Evolutionary conservation across 2,329 filamentous ascomycete genomes (phyloP).

Genomic region (Colletotrichum godetiae): DNA sequence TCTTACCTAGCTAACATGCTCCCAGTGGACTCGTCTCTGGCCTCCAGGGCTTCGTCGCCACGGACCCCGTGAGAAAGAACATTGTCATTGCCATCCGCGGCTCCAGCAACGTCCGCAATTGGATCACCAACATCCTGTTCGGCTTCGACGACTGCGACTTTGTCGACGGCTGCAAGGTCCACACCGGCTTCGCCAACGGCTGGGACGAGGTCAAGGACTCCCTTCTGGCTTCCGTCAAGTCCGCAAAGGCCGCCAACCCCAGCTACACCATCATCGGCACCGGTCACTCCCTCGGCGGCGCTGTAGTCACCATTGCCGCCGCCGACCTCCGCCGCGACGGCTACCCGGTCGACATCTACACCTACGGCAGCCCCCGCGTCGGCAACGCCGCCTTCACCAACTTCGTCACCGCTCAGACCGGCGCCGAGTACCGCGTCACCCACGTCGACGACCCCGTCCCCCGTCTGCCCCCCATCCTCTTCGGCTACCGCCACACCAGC

Average conservation of each 20-base stretch:
- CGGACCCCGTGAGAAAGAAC: slow-evolving; percentile 59
- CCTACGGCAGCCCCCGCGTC: slow-evolving; percentile 74
- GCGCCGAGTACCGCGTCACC: slow-evolving; percentile 72
- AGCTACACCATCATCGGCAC: slow-evolving; percentile 66
- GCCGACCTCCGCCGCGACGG: slow-evolving; percentile 64
- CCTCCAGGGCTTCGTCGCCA: slow-evolving; percentile 62
- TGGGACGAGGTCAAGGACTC: slow-evolving; percentile 64
- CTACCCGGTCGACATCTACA: slow-evolving; percentile 67
- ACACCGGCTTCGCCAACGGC: slow-evolving; percentile 68
- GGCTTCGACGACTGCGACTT: slow-evolving; percentile 47
- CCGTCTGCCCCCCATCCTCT: slow-evolving; percentile 69
- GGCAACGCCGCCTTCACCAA: slow-evolving; percentile 67
- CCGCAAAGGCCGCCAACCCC: slow-evolving; percentile 59
- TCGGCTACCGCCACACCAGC: slow-evolving; percentile 74
- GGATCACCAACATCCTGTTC: slow-evolving; percentile 64
- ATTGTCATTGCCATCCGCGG: slow-evolving; percentile 73
- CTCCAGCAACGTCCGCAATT: slow-evolving; percentile 69
- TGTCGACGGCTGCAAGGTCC: slow-evolving; percentile 60
- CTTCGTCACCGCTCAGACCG: slow-evolving; percentile 64
- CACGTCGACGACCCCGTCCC: slow-evolving; percentile 76
- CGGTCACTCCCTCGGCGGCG: slow-evolving; percentile 77
- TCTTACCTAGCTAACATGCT: slow-evolving; percentile 21
- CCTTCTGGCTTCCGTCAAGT: slow-evolving; percentile 55
- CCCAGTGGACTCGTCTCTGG: slow-evolving; percentile 55
- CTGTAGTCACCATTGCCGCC: slow-evolving; percentile 70